Evolutionary conservation across 108 stramenopile genomes (phyloP).

Genomic region (Cyclotella choctawhatcheeana): DNA sequence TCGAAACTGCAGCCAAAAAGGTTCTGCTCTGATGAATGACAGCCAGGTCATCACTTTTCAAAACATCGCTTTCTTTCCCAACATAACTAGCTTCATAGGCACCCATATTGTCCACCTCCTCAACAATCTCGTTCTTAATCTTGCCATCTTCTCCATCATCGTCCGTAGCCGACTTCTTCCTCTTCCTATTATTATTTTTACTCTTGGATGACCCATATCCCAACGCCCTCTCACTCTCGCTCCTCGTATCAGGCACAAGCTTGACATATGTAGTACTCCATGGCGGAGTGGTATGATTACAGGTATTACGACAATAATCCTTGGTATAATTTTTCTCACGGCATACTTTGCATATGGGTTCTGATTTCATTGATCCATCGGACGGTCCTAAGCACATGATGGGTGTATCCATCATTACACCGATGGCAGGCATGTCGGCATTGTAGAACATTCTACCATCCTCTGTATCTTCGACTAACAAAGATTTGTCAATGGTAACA

Average conservation of each 20-base stretch:
- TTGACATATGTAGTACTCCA: slow-evolving; percentile 53
- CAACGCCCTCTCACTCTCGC: not conserved
- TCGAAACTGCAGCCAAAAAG: slow-evolving; percentile 35
- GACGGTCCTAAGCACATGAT: slow-evolving; percentile 33
- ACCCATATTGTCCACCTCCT: not conserved
- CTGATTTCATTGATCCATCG: slow-evolving; percentile 33
- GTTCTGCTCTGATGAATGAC: slow-evolving; percentile 36
- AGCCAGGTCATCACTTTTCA: slow-evolving; percentile 33
- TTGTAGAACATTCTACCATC: slow-evolving; percentile 21
- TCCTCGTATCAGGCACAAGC: slow-evolving; percentile 29
- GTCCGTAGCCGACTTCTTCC: slow-evolving; percentile 9
- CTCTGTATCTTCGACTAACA: slow-evolving; percentile 11
- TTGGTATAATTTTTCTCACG: slow-evolving; percentile 55
- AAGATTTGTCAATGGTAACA: slow-evolving; percentile 73
- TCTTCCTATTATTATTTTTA: not conserved
- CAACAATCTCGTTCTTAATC: slow-evolving; percentile 5
- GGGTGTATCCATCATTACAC: slow-evolving; percentile 25
- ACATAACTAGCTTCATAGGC: slow-evolving; percentile 6
- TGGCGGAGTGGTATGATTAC: slow-evolving; percentile 49
- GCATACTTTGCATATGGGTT: slow-evolving; percentile 49
- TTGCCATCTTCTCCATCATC: slow-evolving; percentile 15
- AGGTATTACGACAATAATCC: slow-evolving; percentile 48
- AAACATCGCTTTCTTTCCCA: not conserved
- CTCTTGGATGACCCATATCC: not conserved
- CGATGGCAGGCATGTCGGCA: slow-evolving; percentile 20